A percentile compares a stretch with the other conserved stretches of the same genome.
Conservation (phyloP, 2,329 filamentous ascomycete genomes). For the Exophiala alcalophila region DNA sequence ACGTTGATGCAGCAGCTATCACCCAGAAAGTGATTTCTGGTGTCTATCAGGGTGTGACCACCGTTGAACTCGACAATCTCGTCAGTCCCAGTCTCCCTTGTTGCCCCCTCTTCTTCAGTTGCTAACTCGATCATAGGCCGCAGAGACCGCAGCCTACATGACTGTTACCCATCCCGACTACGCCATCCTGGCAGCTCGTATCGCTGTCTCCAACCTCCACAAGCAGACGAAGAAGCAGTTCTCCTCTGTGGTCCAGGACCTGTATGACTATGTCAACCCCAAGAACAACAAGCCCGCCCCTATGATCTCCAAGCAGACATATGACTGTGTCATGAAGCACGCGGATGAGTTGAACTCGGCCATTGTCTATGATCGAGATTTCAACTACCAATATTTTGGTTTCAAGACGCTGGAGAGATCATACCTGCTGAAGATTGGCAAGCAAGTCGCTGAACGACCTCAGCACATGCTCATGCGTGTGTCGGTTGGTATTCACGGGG, state of each 20-base stretch:
- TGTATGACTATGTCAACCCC: slow-evolving; percentile 95
- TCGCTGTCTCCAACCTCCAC: slow-evolving; percentile 98
- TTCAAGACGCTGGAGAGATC: slow-evolving; percentile 99
- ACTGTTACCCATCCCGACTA: slow-evolving; percentile 99
- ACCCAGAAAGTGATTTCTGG: slow-evolving; percentile 99
- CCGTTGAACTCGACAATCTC: slow-evolving; percentile 91
- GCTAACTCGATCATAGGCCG: slow-evolving; percentile 61
- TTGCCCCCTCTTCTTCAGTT: slow-evolving; percentile 22
- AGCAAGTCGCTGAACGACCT: slow-evolving; percentile 93
- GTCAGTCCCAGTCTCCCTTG: slow-evolving; percentile 54
- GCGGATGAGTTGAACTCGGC: slow-evolving; percentile 97
- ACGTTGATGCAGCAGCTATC: slow-evolving; percentile 96
- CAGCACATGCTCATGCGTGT: slow-evolving; percentile 99
- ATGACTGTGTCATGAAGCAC: slow-evolving; percentile 92
- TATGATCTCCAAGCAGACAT: slow-evolving; percentile 91
- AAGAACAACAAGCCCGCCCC: slow-evolving; percentile 80
- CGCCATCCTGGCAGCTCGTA: slow-evolving; percentile 94
- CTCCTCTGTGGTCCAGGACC: slow-evolving; percentile 88
- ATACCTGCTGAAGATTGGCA: slow-evolving; percentile 91
- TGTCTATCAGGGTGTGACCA: slow-evolving; percentile 97
- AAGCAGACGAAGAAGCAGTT: slow-evolving; percentile 99
- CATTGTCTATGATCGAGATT: slow-evolving; percentile 98
- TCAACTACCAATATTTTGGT: slow-evolving; percentile 99
- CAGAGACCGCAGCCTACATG: slow-evolving; percentile 99
- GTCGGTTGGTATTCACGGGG: slow-evolving; percentile 91